These are phyloP conservation scores for Sarcocystis neurona DNA, from an alignment of 169 alveolate species.

Conservation along the genomic window DNA sequence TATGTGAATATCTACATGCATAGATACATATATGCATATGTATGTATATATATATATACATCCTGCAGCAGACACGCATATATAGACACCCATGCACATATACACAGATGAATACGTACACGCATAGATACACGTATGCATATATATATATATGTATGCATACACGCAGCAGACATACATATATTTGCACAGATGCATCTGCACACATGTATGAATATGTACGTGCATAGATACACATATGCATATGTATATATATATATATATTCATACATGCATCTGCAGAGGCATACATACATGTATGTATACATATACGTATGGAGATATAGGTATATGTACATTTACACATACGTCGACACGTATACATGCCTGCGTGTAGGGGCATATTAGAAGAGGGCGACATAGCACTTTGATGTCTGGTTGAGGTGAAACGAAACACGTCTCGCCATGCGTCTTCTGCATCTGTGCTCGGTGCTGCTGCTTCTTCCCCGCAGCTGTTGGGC, in stretches of 20 bases:
- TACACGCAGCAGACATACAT: too few relatives aligned
- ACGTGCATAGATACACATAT: too few relatives aligned
- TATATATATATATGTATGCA: too few relatives aligned
- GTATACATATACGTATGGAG: background rate
- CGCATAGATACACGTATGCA: too few relatives aligned
- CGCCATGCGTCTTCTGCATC: background rate
- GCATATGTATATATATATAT: background rate
- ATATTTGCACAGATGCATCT: too few relatives aligned
- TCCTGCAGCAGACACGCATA: too few relatives aligned
- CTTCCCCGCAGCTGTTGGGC: background rate
- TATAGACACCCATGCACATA: too few relatives aligned
- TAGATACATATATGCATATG: too few relatives aligned
- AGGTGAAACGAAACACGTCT: background rate
- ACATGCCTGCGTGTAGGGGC: background rate
- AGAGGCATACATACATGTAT: background rate
- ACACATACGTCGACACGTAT: background rate
- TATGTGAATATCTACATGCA: too few relatives aligned
- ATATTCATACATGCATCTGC: background rate
- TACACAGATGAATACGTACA: too few relatives aligned
- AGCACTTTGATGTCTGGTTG: background rate
- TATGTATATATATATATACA: too few relatives aligned
- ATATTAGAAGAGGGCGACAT: background rate
- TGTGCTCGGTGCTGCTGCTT: background rate
- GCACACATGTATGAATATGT: too few relatives aligned
- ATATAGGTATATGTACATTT: background rate